Conservation (phyloP, 495 filamentous ascomycete genomes). For the Tuber magnatum region DNA sequence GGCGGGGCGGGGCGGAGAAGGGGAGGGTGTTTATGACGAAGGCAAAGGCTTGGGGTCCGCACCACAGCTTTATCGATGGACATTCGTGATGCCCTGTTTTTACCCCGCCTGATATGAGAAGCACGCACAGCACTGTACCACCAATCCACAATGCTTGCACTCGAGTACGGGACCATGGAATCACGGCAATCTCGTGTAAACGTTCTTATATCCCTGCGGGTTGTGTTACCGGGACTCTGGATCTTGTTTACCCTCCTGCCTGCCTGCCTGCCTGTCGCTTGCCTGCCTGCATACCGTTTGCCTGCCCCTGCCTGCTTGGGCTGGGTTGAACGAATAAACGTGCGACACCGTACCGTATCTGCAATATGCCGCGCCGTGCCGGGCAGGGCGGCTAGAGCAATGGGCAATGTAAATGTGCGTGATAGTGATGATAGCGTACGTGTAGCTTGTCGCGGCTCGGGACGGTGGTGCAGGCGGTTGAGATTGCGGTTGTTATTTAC, state of each 20-base stretch:
- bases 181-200: background rate
- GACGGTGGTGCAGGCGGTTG: background rate
- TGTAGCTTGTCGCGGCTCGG: background rate
- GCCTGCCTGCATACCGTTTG: too few species aligned
- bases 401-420: too few species aligned
- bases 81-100: background rate
- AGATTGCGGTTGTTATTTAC: background rate
- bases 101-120: background rate
- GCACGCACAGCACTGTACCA: background rate
- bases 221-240: background rate
- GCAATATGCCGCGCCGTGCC: too few species aligned
- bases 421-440: too few species aligned
- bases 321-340: background rate
- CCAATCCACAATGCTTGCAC: background rate
- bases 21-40: background rate
- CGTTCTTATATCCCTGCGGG: background rate
- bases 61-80: background rate
- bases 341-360: background rate
- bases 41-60: background rate
- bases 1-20: background rate
- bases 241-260: background rate
- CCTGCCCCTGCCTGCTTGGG: background rate
- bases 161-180: background rate
- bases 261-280: background rate
- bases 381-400: too few species aligned